phyloP scores from a whole-genome alignment of 1,139 yeast species.

The Zygosaccharomyces pseudobailii region DNA sequence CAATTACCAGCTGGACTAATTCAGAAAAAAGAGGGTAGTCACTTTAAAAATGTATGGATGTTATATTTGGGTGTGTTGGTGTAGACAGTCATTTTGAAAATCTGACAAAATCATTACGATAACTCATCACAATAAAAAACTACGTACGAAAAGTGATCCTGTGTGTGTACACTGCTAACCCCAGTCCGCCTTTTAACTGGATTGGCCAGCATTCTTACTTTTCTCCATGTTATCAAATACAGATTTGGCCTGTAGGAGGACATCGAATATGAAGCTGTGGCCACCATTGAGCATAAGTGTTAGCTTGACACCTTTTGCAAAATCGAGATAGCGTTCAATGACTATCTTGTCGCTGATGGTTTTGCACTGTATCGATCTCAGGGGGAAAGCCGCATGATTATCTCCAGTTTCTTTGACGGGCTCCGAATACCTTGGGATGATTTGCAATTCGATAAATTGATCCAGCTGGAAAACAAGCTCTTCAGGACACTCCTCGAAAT shows the following conservation, averaged over 20 bases:
- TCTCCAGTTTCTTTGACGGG: constrained; percentile 3
- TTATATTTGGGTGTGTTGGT: background rate
- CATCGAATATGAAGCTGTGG: constrained; percentile 42
- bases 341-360: constrained; percentile 20
- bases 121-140: background rate
- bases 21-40: too few relatives aligned
- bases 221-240: constrained; percentile 37
- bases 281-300: constrained; percentile 43
- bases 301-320: constrained; percentile 38
- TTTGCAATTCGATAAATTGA: constrained; percentile 29
- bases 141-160: too few relatives aligned
- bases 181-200: background rate
- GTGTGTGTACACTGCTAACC: too few relatives aligned
- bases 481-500: constrained; percentile 34
- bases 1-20: too few relatives aligned
- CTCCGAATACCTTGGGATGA: constrained; percentile 23
- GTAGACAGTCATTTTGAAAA: background rate
- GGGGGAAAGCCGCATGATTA: constrained; percentile 3
- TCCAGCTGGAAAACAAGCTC: constrained; percentile 32
- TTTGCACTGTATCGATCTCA: constrained; percentile 11
- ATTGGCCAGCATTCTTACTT: constrained; percentile 12
- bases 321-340: constrained; percentile 36
- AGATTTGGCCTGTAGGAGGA: constrained; percentile 37
- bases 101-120: background rate
- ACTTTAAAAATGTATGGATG: background rate